Evolutionary conservation across 2,329 filamentous ascomycete species (phyloP).

Genomic region (Allantophomopsis lycopodina): DNA sequence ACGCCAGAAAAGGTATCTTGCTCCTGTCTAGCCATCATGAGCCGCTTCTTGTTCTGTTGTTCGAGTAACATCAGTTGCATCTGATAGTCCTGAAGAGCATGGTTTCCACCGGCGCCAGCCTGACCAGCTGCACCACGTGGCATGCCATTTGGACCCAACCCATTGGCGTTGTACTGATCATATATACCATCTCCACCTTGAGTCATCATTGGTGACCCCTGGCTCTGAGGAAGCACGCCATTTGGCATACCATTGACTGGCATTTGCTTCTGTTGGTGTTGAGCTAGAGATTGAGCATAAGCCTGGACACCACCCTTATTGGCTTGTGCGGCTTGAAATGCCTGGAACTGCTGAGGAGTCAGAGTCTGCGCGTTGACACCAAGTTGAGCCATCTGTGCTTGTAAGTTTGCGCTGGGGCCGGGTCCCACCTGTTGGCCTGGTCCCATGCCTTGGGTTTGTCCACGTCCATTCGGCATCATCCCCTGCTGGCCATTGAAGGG

Average conservation of each 20-base stretch:
- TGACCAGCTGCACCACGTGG: conserved; percentile 33
- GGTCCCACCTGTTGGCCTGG: conserved; percentile 53
- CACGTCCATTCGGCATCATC: conserved; percentile 62
- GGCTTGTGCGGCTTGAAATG: conserved; percentile 27
- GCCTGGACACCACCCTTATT: conserved; percentile 55
- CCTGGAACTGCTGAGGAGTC: conserved; percentile 63
- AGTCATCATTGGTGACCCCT: conserved; percentile 73
- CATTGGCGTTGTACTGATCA: conserved; percentile 48
- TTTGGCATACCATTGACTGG: conserved; percentile 73
- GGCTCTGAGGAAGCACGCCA: conserved; percentile 54
- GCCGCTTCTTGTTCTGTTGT: conserved; percentile 76
- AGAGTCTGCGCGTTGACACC: conserved; percentile 66
- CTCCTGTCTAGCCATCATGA: conserved; percentile 69
- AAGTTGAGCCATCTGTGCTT: conserved; percentile 49
- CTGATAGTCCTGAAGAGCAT: conserved; percentile 76
- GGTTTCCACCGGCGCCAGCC: conserved; percentile 33
- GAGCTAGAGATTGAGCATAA: conserved; percentile 73
- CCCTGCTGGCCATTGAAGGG: conserved; percentile 55
- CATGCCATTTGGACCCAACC: conserved; percentile 46
- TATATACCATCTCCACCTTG: conserved; percentile 54
- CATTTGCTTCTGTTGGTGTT: conserved; percentile 72
- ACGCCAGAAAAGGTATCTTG: conserved; percentile 48
- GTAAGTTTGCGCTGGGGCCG: conserved; percentile 29
- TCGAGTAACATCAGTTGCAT: conserved; percentile 82
- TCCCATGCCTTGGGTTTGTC: conserved; percentile 54